Evolutionary conservation across 1,139 yeast genomes (phyloP).

Genomic region (Groenewaldozyma auringiensis): DNA sequence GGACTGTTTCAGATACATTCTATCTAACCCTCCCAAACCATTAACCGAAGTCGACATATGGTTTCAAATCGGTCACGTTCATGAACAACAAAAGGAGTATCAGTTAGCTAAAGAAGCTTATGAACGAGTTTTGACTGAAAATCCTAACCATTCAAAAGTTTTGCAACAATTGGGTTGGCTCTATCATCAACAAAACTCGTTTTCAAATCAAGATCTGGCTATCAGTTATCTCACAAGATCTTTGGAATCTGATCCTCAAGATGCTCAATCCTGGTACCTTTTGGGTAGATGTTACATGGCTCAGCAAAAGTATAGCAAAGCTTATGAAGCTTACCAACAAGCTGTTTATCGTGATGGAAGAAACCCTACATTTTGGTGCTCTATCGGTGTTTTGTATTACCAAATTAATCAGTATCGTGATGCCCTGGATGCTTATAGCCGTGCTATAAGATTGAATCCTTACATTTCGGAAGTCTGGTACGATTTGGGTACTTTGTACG

Average conservation of each 20-base stretch:
- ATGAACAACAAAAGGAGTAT: conserved; percentile 91
- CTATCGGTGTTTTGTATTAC: conserved; percentile 92
- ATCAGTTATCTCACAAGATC: conserved; percentile 76
- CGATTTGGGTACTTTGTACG: conserved; percentile 92
- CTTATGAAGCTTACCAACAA: conserved; percentile 97
- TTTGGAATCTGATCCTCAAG: conserved; percentile 78
- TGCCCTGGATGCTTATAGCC: conserved; percentile 93
- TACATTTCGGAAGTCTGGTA: conserved; percentile 98
- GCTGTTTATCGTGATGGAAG: conserved; percentile 95
- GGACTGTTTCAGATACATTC: conserved; percentile 88
- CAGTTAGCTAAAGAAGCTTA: conserved; percentile 90
- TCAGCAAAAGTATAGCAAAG: conserved; percentile 87
- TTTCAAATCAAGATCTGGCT: conserved; percentile 78
- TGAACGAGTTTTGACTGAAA: conserved; percentile 80
- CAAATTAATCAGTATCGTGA: conserved; percentile 94
- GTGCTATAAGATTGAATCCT: conserved; percentile 93
- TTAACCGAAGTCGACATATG: conserved; percentile 94
- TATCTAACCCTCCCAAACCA: conserved; percentile 89
- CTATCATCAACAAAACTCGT: conserved; percentile 72
- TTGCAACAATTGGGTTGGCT: conserved; percentile 94
- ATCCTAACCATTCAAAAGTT: conserved; percentile 92
- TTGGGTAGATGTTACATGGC: conserved; percentile 96
- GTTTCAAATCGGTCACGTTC: conserved; percentile 95
- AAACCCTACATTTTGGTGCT: conserved; percentile 98
- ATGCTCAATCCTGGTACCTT: conserved; percentile 96